Conservation (phyloP, 2,329 filamentous ascomycete species). For the Talaromyces sp. region DNA sequence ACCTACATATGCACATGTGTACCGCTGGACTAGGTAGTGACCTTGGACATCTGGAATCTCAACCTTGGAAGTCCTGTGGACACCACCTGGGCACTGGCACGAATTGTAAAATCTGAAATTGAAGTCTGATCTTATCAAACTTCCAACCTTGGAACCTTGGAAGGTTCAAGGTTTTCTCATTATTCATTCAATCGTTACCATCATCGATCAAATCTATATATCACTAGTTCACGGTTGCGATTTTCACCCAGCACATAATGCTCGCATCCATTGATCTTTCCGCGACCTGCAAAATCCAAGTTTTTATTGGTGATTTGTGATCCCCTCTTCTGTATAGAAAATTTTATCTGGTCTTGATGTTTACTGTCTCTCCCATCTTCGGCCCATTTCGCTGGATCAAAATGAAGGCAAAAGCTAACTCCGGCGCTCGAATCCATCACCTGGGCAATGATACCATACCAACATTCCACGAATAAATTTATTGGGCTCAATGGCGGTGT, state of each 20-base stretch:
- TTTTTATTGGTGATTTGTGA: constrained; percentile 41
- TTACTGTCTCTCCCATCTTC: constrained; percentile 3
- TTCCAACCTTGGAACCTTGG: no score
- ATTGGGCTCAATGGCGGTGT: constrained; percentile 24
- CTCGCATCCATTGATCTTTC: constrained; percentile 62
- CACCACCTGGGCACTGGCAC: no score
- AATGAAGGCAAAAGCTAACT: constrained; percentile 41
- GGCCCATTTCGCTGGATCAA: constrained; percentile 27
- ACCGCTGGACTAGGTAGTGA: no score
- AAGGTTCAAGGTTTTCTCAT: no score
- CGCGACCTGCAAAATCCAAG: constrained; percentile 54
- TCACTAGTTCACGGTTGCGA: constrained; percentile 52
- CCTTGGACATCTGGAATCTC: no score
- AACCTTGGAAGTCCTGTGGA: no score
- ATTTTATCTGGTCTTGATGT: constrained; percentile 21
- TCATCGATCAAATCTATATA: constrained; percentile 54
- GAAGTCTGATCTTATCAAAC: no score
- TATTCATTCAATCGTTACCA: no score
- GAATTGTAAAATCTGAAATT: no score
- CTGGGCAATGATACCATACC: constrained; percentile 43
- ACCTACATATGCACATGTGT: no score
- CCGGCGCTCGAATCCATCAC: constrained; percentile 33
- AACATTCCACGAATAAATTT: constrained; percentile 21
- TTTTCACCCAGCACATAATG: constrained; percentile 66
- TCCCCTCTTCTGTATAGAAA: constrained; percentile 35